Base-by-base conservation (phyloP, 2,329 filamentous ascomycete genomes). In the Cordyceps tenuipes region DNA sequence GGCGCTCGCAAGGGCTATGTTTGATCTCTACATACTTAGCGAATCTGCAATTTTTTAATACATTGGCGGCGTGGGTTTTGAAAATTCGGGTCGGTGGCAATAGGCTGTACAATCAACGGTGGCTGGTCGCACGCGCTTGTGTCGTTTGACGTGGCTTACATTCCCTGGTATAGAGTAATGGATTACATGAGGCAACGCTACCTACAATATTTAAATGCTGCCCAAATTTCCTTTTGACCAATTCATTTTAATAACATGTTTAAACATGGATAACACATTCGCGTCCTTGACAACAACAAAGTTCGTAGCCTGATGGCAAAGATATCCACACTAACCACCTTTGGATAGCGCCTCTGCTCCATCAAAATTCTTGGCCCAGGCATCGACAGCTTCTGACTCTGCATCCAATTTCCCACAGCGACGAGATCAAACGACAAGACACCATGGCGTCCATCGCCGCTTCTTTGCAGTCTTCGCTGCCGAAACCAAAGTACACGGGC, bases 401-500 rank as follows among this genome's bases (percentile, higher is more conserved):
- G 51, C 43, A 41, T 50, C 50, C 26, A 57, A 29, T 31, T 29
- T 61, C 57, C 49, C 47, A 43, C 34, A 57, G 60, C 63, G 63
- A 57, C 60, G 65, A 56, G 12, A 64, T 55, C 49, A 57, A 72
- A 61, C 41, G 21, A 34, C 31, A 53, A 36, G 39, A 47, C 26
- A 59, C 36, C 63, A 90, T 90, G 86, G 77, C 85, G 62, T 86
- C 85, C 62, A 80, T 89, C 69, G 82, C 82, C 65, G 81, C 84
- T 62, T 89, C 90, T 61, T 82, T 97, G 48, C 85, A 90, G 64
- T 85, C 86, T 70, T 86, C 89, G 61, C 80, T 97, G 48, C 93
- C 93, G 3, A 92, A 92, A 72, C 92, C 93, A 17, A 93, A 90
- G 75, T 96, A 97, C 71, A 90, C 87, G 5, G 91, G 90, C 66